Base-by-base conservation (phyloP, 257 asterid species). In the Petrea volubilis region DNA sequence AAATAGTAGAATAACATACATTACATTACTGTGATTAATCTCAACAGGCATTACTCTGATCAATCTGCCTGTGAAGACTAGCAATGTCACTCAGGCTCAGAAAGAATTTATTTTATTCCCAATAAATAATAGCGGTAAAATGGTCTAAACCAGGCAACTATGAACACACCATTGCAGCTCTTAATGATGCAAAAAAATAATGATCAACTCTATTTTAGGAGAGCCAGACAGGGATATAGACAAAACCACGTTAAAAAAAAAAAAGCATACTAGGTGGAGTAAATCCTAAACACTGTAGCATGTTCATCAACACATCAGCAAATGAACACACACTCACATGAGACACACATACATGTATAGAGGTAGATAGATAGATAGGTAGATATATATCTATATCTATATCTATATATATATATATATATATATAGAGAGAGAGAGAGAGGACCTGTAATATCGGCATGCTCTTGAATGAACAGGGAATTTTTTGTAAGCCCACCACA, bases 401-500 rank as follows among this genome's bases (percentile, higher is more conserved):
- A n/a, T n/a, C n/a, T n/a, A n/a, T n/a, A n/a, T n/a, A n/a, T n/a
- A n/a, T n/a, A n/a, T n/a, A n/a, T n/a, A n/a, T n/a, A n/a, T n/a
- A n/a, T n/a, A n/a, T n/a, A n/a, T 70, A 33, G 74, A 79, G 57
- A 33, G 77, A 71, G 11, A 47, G 76, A 61, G 74, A 58, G 78
- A 67, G 78, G 51, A 91, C 98, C 99, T 71, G 77, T 87, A 64
- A 95, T 88, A 86, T 95, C 92, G 2, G 97, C 97, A 70, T 92
- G 95, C 87, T 94, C 97, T 81, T 94, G 99, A 73, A 94, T 79
- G 80, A 85, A 91, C 82, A 94, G 52, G 13, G 76, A 74, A 75
- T 94, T 94, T 79, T 94, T 94, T 25, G 93, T 73, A 73, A 94
- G 96, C 46, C 99, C 99, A 61, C 97, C 99, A 71, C 95, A 89